phyloP scores from a whole-genome alignment of 1,284 basidiomycete genomes.

The Coniferiporia weirii region DNA sequence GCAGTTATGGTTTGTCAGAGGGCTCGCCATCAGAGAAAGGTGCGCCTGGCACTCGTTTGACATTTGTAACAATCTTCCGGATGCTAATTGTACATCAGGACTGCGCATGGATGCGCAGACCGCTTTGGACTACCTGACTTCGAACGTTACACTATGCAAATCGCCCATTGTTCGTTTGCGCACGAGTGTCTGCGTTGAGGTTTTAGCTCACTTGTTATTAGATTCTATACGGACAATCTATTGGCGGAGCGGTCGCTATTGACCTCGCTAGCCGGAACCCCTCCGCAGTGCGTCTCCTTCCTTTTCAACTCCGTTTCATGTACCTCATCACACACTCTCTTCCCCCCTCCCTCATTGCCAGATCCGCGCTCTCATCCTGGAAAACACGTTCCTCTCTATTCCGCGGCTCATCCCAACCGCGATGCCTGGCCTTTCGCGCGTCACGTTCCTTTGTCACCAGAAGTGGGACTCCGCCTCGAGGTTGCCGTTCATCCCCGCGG shows the following conservation, averaged over 20 bases:
- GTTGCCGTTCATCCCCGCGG: conserved; percentile 61
- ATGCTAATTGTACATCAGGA: conserved; percentile 39
- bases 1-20: conserved; percentile 78
- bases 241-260: conserved; percentile 93
- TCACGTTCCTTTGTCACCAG: conserved; percentile 84
- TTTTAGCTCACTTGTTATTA: conserved; percentile 17
- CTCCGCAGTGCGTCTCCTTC: conserved; percentile 43
- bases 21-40: conserved; percentile 83
- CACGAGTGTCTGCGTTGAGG: background rate
- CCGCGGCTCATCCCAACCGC: conserved; percentile 76
- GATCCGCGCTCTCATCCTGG: conserved; percentile 80
- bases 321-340: background rate
- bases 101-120: conserved; percentile 79
- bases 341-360: conserved; percentile 25
- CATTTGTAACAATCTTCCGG: background rate
- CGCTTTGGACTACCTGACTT: conserved; percentile 70
- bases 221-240: conserved; percentile 83
- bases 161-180: conserved; percentile 56
- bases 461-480: conserved; percentile 83
- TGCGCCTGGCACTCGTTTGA: conserved; percentile 20
- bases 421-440: conserved; percentile 71
- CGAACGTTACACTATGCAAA: conserved; percentile 62
- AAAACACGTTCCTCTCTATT: conserved; percentile 89
- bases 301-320: background rate
- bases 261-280: conserved; percentile 83